A percentile compares a stretch with the other conserved stretches of the same genome.
phyloP scores from a whole-genome alignment of 345 rosid genomes.

The Murraya paniculata region DNA sequence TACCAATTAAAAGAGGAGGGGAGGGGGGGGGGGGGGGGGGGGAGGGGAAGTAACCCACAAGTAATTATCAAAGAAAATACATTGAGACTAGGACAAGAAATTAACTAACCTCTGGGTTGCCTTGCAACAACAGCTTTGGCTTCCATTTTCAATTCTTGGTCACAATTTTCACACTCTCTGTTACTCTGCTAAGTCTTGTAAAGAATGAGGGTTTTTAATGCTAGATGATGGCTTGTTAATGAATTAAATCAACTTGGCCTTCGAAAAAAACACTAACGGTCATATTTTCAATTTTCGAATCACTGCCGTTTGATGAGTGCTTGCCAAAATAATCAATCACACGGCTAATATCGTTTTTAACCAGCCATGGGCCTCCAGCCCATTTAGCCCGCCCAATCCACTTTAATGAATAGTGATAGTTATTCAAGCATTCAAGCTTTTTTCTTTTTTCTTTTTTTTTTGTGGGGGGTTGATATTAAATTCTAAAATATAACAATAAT shows the following conservation, averaged over 20 bases:
- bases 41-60: too few relatives aligned
- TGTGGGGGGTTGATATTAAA: too few relatives aligned
- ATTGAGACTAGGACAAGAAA: background rate
- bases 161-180: background rate
- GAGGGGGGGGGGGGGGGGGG: too few relatives aligned
- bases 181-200: background rate
- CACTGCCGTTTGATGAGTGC: background rate
- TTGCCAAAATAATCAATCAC: background rate
- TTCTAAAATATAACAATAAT: too few relatives aligned
- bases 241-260: background rate
- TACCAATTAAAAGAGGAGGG: background rate
- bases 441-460: too few relatives aligned
- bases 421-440: too few relatives aligned
- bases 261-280: background rate
- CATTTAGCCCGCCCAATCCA: background rate
- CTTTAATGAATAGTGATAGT: too few relatives aligned
- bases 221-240: background rate
- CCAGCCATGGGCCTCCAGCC: background rate
- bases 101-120: slow-evolving; percentile 8
- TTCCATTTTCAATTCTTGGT: background rate
- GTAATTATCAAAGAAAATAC: background rate
- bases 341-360: background rate
- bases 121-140: background rate
- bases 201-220: background rate
- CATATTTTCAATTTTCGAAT: slow-evolving; percentile 15